Base-by-base conservation (phyloP, 495 filamentous ascomycete genomes). In the Penicillium samsonianum region DNA sequence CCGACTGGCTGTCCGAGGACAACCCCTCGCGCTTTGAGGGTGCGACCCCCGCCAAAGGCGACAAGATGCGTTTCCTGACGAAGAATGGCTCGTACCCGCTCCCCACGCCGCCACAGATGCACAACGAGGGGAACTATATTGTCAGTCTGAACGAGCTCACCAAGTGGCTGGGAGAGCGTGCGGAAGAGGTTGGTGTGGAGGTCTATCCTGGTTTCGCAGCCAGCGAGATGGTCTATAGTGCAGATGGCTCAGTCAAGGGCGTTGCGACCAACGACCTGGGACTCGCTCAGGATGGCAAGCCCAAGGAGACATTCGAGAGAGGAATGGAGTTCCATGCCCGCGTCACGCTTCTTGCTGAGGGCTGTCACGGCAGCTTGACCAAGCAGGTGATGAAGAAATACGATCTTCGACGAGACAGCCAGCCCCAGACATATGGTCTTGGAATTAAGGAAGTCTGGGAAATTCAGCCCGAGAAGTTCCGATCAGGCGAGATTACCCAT, bases 271-370 rank as follows among this genome's bases (percentile, higher is more conserved):
- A 98, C 64, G 95, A 99, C 69, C 71, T 96, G 23, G 94, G 94
- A 6, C 81, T 98, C 46, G 84, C 80, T 5, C 83, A 91, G 28
- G 80, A 87, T 58, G 93, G 92, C 14, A 88, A 89, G 73, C 84
- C 92, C 5, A 99, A 96, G 75, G 83, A 93, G 23, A 85, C 73
- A n/a, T 99, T 96, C 65, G 92, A 97, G 74, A 78, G 94, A 48
- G 94, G 94, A 41, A 99, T 99, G 94, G 94, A 96, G 74, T 99
- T 99, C 72, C 91, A 97, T 70, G 95, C 95, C 2, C 80, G 92
- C 48, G 82, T 92, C 44, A 99, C 94, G 3, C 78, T 99, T n/a
- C 90, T 99, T 48, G 94, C 83, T 4, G 94, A 99, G 74, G 94
- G 94, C 41, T 98, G 95, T 65, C 94, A 99, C 67, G 94, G 94